Evolutionary conservation across 768 basidiomycete genomes (phyloP).

Genomic region (Suillus weaverae): DNA sequence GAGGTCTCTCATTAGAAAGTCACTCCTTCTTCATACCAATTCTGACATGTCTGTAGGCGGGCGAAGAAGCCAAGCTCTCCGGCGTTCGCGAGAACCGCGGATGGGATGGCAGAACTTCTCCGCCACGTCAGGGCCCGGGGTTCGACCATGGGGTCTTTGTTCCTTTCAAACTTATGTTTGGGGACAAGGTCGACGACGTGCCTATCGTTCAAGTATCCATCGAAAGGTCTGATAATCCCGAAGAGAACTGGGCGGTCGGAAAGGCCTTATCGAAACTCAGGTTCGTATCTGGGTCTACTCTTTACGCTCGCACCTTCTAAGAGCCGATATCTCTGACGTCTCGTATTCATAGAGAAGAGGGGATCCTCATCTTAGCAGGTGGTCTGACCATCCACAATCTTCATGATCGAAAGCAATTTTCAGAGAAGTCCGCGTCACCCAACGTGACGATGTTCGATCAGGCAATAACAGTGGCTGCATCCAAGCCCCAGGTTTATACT

Average conservation of each 20-base stretch:
- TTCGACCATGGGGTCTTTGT: slow-evolving; percentile 82
- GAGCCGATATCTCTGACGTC: background rate
- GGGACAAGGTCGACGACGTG: slow-evolving; percentile 55
- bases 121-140: slow-evolving; percentile 47
- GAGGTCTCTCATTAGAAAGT: slow-evolving; percentile 35
- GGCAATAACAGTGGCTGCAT: slow-evolving; percentile 58
- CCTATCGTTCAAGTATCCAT: slow-evolving; percentile 75
- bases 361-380: slow-evolving; percentile 68
- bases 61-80: slow-evolving; percentile 51
- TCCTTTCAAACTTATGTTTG: slow-evolving; percentile 80
- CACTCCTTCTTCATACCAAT: background rate
- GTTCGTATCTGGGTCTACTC: slow-evolving; percentile 31
- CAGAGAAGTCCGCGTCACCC: slow-evolving; percentile 47
- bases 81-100: slow-evolving; percentile 56
- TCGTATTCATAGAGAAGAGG: slow-evolving; percentile 49
- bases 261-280: slow-evolving; percentile 59
- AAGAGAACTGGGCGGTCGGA: slow-evolving; percentile 65
- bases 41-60: slow-evolving; percentile 40
- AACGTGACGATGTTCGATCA: slow-evolving; percentile 56
- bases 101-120: slow-evolving; percentile 62
- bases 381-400: slow-evolving; percentile 72
- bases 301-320: background rate
- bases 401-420: slow-evolving; percentile 50
- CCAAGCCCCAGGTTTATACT: slow-evolving; percentile 46
- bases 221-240: slow-evolving; percentile 57